phyloP scores from a whole-genome alignment of 2,329 filamentous ascomycete species.

The Fusarium chlamydosporum region DNA sequence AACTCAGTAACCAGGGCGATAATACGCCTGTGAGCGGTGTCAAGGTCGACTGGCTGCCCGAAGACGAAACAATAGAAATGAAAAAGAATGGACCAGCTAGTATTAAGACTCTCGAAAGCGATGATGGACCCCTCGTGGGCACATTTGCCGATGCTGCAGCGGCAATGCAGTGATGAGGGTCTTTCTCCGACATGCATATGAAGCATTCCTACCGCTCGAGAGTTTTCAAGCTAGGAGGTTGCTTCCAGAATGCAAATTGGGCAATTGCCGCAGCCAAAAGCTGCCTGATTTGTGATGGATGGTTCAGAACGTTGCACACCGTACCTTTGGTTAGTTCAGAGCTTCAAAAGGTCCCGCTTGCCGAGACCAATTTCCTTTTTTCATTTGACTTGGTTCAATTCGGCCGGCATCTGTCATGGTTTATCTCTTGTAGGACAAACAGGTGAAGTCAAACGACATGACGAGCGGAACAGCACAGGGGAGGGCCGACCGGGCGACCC shows the following conservation, averaged over 20 bases:
- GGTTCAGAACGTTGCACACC: conserved; percentile 19
- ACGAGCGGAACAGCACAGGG: conserved; percentile 28
- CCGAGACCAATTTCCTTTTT: conserved; percentile 8
- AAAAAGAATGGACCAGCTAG: conserved; percentile 57
- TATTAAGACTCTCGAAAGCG: conserved; percentile 54
- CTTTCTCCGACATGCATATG: conserved; percentile 5
- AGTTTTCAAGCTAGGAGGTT: conserved; percentile 9
- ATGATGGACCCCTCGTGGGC: conserved; percentile 65
- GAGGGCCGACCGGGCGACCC: conserved; percentile 15
- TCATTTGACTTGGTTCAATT: conserved; percentile 16
- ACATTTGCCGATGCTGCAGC: conserved; percentile 73
- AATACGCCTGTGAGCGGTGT: conserved; percentile 59
- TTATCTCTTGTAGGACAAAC: conserved; percentile 16
- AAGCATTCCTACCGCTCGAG: not conserved
- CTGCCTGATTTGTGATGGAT: conserved; percentile 17
- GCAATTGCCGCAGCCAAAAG: conserved; percentile 26
- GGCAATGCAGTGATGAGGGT: conserved; percentile 59
- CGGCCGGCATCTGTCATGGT: conserved; percentile 13
- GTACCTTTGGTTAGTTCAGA: conserved; percentile 22
- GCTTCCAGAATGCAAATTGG: conserved; percentile 4
- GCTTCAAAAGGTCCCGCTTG: conserved; percentile 10
- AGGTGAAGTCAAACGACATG: conserved; percentile 33
- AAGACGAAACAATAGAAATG: conserved; percentile 65
- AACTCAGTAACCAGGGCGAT: conserved; percentile 65
- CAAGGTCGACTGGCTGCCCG: conserved; percentile 69